Evolutionary conservation across 78 protist genomes (phyloP).

Genomic region (Guillardia theta): DNA sequence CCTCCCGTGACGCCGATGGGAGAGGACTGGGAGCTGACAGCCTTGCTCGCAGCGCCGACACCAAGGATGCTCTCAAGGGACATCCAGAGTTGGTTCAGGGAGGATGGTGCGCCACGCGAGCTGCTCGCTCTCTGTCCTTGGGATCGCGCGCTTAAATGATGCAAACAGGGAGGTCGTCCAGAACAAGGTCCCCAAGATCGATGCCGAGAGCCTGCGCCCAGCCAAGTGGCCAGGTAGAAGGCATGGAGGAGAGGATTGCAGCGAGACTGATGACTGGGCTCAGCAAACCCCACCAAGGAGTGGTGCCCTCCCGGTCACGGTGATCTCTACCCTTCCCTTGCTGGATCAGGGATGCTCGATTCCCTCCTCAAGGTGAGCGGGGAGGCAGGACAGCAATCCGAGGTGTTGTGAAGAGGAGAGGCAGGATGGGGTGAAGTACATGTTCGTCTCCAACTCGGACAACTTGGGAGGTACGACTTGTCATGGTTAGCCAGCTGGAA

Average conservation of each 20-base stretch:
- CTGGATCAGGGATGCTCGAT: background rate
- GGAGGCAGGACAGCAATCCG: background rate
- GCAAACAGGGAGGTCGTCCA: slow-evolving; percentile 26
- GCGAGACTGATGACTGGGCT: too few species aligned
- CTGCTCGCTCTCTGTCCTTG: too few species aligned
- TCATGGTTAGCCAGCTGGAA: too few species aligned
- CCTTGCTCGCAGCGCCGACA: background rate
- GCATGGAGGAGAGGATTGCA: too few species aligned
- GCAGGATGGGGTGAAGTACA: slow-evolving; percentile 77
- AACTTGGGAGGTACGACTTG: too few species aligned
- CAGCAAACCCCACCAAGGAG: slow-evolving; percentile 11
- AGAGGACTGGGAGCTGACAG: slow-evolving; percentile 68
- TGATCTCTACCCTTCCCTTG: slow-evolving; percentile 32
- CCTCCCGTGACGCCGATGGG: background rate
- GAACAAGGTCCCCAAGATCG: slow-evolving; percentile 39
- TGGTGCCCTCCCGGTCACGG: slow-evolving; percentile 99
- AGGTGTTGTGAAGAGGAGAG: background rate
- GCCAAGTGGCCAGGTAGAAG: background rate
- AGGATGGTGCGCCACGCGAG: too few species aligned
- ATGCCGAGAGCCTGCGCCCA: background rate
- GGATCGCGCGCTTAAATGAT: too few species aligned
- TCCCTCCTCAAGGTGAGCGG: background rate
- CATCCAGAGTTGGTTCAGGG: background rate
- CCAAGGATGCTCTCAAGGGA: background rate
- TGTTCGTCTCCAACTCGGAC: slow-evolving; percentile 96